Evolutionary conservation across 768 basidiomycete species (phyloP).

Genomic region (Rhizopogon vulgaris): DNA sequence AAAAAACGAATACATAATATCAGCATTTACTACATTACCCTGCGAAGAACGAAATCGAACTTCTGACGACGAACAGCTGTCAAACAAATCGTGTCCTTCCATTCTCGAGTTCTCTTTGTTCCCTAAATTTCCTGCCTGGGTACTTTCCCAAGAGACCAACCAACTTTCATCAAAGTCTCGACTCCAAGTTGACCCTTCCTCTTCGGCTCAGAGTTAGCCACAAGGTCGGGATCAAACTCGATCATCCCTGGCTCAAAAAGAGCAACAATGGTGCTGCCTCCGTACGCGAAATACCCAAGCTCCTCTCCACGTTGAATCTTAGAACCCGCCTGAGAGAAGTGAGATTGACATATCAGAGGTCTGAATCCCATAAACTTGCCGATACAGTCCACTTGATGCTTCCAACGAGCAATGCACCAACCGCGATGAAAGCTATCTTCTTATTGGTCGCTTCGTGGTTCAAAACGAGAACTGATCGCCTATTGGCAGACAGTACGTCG

Average conservation of each 20-base stretch:
- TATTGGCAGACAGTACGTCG: conserved; percentile 62
- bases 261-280: conserved; percentile 65
- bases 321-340: conserved; percentile 31
- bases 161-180: conserved; percentile 62
- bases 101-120: not conserved
- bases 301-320: conserved; percentile 59
- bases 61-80: no score
- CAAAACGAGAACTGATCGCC: conserved; percentile 49
- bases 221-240: conserved; percentile 58
- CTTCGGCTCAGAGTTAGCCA: conserved; percentile 36
- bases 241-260: conserved; percentile 51
- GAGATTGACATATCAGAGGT: not conserved
- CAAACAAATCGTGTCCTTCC: not conserved
- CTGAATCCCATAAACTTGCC: conserved; percentile 9
- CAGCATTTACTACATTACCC: no score
- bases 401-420: conserved; percentile 80
- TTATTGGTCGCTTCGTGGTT: conserved; percentile 39
- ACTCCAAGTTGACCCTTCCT: conserved; percentile 26
- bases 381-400: conserved; percentile 58
- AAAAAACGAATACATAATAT: no score
- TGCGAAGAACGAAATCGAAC: no score
- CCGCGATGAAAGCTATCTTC: conserved; percentile 61
- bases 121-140: not conserved
- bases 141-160: conserved; percentile 20
- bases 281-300: conserved; percentile 65